Percentiles rank a stretch among this genome's conserved stretches.
phyloP scores from a whole-genome alignment of 768 basidiomycete species.

The Pleurotus ostreatus region DNA sequence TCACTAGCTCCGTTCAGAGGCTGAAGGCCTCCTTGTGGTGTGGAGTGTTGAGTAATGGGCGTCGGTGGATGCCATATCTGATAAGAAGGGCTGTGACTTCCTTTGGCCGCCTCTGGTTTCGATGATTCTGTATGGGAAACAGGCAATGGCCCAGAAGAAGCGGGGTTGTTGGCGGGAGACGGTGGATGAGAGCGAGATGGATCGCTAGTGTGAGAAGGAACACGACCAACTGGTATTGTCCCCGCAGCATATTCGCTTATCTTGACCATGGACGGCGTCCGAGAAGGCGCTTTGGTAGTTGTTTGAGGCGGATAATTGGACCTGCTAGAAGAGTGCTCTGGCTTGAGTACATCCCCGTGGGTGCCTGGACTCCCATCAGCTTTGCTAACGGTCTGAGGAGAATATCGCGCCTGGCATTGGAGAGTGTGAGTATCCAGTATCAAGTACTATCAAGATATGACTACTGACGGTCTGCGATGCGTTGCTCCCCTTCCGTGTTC shows the following conservation, averaged over 20 bases:
- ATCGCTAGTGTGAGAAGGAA: background rate
- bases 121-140: background rate
- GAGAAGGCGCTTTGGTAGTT: background rate
- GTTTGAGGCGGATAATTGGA: background rate
- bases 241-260: background rate
- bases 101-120: background rate
- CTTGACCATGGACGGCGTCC: constrained; percentile 6
- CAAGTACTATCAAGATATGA: background rate
- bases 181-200: background rate
- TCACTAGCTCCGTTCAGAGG: background rate
- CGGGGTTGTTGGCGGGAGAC: background rate
- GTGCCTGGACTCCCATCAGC: background rate
- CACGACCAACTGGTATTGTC: background rate
- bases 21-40: background rate
- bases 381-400: background rate
- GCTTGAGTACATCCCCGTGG: background rate
- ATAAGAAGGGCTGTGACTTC: background rate
- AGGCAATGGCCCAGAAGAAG: background rate
- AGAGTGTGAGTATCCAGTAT: background rate
- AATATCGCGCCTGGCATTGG: background rate
- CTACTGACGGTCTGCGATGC: constrained; percentile 2
- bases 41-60: constrained; percentile 5
- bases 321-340: background rate
- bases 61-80: constrained; percentile 5
- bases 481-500: constrained; percentile 2